Evolutionary conservation across 1,284 basidiomycete genomes (phyloP).

Genomic region (Pseudozyma pruni): DNA sequence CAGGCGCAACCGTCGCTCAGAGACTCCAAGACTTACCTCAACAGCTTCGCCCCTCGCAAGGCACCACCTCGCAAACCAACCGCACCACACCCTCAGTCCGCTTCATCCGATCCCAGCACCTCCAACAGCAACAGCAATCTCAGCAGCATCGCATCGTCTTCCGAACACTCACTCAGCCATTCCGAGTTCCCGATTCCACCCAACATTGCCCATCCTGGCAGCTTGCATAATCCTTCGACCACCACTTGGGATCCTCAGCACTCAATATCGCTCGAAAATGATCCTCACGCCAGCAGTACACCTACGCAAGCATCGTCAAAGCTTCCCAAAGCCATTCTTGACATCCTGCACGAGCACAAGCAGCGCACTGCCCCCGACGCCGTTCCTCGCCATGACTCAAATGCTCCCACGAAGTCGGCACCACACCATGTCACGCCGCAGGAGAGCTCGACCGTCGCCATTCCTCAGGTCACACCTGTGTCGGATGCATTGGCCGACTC

Average conservation of each 20-base stretch:
- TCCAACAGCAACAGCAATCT: conserved; percentile 9
- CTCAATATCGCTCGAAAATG: conserved; percentile 22
- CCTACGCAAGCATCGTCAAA: conserved; percentile 3
- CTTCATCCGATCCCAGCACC: conserved; percentile 15
- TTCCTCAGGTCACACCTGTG: conserved; percentile 36
- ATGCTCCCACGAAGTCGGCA: conserved; percentile 25
- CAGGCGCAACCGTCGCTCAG: conserved; percentile 90
- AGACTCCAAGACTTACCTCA: conserved; percentile 89
- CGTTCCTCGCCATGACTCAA: conserved; percentile 55
- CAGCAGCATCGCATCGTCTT: conserved; percentile 15
- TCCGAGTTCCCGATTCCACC: conserved; percentile 42
- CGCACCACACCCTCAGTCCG: conserved; percentile 5
- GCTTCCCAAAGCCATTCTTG: conserved; percentile 34
- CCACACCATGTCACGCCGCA: conserved; percentile 61
- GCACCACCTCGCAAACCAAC: conserved; percentile 21
- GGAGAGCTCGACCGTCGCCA: conserved; percentile 65
- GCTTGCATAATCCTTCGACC: conserved; percentile 45
- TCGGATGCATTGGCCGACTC: conserved; percentile 47
- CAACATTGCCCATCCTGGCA: conserved; percentile 37
- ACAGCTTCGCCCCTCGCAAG: conserved; percentile 75
- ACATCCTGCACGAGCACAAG: conserved; percentile 36
- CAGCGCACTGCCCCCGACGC: conserved; percentile 17
- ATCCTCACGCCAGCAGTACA: conserved; percentile 10
- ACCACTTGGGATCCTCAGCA: conserved; percentile 42
- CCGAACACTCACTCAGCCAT: conserved; percentile 15